Base-by-base conservation (phyloP, 495 filamentous ascomycete species). In the Penicillium paradoxum region DNA sequence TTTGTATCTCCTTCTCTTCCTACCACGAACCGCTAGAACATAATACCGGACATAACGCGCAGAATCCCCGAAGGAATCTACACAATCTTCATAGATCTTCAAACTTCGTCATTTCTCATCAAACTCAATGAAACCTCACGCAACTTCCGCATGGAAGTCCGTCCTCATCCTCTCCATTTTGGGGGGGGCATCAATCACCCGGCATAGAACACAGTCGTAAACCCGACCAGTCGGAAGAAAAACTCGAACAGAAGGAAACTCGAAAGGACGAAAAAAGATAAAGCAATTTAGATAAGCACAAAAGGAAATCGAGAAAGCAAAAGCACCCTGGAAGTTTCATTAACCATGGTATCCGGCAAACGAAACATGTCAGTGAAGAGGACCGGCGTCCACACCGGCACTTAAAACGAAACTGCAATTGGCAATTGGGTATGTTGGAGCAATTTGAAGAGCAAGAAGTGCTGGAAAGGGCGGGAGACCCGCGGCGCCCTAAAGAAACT, bases 361-460 rank as follows among this genome's bases (percentile, higher is more conserved):
- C 40, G 45, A 53, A 61, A 41, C 53, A 59, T 58, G 47, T 51
- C 50, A 51, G 48, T 44, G 56, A 54, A 44, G 45, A 40, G 49
- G 44, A 51, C 44, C 47, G 42, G 55, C 49, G 48, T 64, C 57
- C 49, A 66, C 55, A 53, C 63, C 46, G 49, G 55, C 51, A 55
- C 39, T 58, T 55, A 53, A 61, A 56, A 59, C 51, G 55, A 48
- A 55, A 58, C 52, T 63, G 63, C 53, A 33, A 58, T 60, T 51
- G 63, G 63, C 53, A 33, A 58, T 60, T 51, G 63, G 59, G 63
- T 66, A 63, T 64, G 63, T 58, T 60, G 54, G 13, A 55, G 59
- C 59, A 60, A 56, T 55, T 55, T 60, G 56, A 54, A 63, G 44
- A 55, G 27, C 53, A 41, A 46, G 29, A 53, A 40, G 50, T 48